Conservation (phyloP, 306 rosid genomes). For the Cicer arietinum region DNA sequence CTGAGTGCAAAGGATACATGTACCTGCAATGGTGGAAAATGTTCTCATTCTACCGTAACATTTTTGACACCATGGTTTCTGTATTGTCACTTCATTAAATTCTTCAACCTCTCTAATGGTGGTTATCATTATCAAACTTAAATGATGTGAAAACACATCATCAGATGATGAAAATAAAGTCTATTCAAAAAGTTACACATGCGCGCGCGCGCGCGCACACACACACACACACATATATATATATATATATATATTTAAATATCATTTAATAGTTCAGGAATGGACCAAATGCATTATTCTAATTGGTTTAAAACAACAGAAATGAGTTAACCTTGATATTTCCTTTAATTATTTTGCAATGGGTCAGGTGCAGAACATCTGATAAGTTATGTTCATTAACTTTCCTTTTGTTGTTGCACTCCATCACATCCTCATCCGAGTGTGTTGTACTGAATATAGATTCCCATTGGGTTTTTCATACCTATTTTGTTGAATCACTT, state of each 20-base stretch:
- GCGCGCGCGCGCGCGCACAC: too few relatives aligned
- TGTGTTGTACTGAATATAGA: constrained; percentile 22
- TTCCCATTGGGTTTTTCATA: constrained; percentile 17
- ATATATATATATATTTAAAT: background rate
- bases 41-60: background rate
- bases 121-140: constrained; percentile 22
- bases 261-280: constrained; percentile 8
- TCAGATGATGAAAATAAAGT: constrained; percentile 11
- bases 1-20: constrained; percentile 7
- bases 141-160: background rate
- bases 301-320: constrained; percentile 28
- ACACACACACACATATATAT: background rate
- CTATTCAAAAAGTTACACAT: background rate
- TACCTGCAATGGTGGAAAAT: constrained; percentile 9
- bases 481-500: constrained; percentile 28
- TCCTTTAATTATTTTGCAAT: background rate
- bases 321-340: constrained; percentile 5
- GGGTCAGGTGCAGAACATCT: constrained; percentile 35
- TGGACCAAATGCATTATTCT: constrained; percentile 24
- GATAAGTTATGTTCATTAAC: constrained; percentile 29
- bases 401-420: constrained; percentile 22
- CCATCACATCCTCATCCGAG: background rate
- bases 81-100: constrained; percentile 8
- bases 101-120: background rate
- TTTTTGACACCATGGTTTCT: constrained; percentile 2